A percentile compares a stretch with the other conserved stretches of the same genome.
phyloP scores from a whole-genome alignment of 2,329 filamentous ascomycete genomes.

The Helicocarpus griseus region DNA sequence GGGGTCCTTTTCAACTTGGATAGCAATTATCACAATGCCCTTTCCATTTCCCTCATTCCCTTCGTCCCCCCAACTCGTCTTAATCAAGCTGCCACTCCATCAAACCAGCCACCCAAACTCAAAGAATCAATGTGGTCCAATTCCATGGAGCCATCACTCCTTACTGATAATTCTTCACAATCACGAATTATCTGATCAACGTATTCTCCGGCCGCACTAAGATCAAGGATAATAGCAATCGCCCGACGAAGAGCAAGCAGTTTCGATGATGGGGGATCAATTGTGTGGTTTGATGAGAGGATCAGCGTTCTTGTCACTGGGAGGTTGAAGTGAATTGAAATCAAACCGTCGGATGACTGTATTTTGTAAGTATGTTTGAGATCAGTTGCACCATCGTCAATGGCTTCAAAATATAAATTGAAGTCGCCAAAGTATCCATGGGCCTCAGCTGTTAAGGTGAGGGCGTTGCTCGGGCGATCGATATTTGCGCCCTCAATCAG shows the following conservation, averaged over 20 bases:
- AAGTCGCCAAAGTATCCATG: not conserved
- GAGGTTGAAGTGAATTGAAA: not conserved
- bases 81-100: too few relatives aligned
- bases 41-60: too few relatives aligned
- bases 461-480: not conserved
- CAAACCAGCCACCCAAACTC: not conserved
- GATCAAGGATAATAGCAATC: constrained; percentile 6
- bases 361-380: not conserved
- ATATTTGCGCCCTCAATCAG: not conserved
- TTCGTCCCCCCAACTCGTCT: too few relatives aligned
- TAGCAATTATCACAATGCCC: too few relatives aligned
- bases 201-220: constrained; percentile 15
- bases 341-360: too few relatives aligned
- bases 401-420: not conserved
- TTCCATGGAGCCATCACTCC: constrained; percentile 11
- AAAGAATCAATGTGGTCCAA: constrained; percentile 5
- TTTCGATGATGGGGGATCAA: not conserved
- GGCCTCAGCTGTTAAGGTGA: not conserved
- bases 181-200: constrained; percentile 11
- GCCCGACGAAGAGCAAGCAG: not conserved
- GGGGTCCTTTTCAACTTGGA: too few relatives aligned
- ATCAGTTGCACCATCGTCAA: not conserved
- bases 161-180: constrained; percentile 19
- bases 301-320: not conserved
- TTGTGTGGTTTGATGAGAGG: not conserved